phyloP scores from a whole-genome alignment of 805 yeast species.

The Candida glaebosa region DNA sequence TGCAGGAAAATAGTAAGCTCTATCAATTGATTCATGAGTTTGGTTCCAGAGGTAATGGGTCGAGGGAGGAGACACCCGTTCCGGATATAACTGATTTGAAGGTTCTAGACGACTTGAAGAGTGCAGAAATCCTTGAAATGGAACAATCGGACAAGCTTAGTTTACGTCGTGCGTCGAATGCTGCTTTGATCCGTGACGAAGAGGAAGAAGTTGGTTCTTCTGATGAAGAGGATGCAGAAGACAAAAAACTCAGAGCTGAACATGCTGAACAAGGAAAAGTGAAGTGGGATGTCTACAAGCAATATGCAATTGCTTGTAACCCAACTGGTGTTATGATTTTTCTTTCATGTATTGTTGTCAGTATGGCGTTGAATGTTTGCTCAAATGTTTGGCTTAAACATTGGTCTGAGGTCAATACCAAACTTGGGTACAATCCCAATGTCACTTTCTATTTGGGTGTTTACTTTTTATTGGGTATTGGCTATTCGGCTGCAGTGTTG shows the following conservation, averaged over 20 bases:
- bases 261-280: slow-evolving; percentile 92
- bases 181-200: slow-evolving; percentile 36
- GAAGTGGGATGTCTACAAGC: slow-evolving; percentile 77
- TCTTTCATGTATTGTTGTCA: slow-evolving; percentile 49
- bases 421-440: slow-evolving; percentile 65
- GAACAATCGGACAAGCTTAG: slow-evolving; percentile 22
- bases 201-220: slow-evolving; percentile 26
- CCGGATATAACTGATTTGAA: slow-evolving; percentile 18
- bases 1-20: slow-evolving; percentile 45
- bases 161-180: slow-evolving; percentile 65
- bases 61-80: slow-evolving; percentile 13
- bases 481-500: slow-evolving; percentile 57
- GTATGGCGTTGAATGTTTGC: slow-evolving; percentile 59
- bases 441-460: slow-evolving; percentile 69
- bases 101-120: slow-evolving; percentile 13
- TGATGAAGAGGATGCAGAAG: slow-evolving; percentile 35
- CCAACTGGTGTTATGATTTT: slow-evolving; percentile 58
- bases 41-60: slow-evolving; percentile 43
- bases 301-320: slow-evolving; percentile 87
- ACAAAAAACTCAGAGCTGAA: slow-evolving; percentile 54
- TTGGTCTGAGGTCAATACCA: slow-evolving; percentile 91
- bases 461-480: slow-evolving; percentile 72
- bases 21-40: slow-evolving; percentile 57
- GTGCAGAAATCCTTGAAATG: slow-evolving; percentile 24
- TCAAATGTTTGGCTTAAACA: slow-evolving; percentile 92